Evolutionary conservation across 257 asterid genomes (phyloP).

Genomic region (Solanum phureja): DNA sequence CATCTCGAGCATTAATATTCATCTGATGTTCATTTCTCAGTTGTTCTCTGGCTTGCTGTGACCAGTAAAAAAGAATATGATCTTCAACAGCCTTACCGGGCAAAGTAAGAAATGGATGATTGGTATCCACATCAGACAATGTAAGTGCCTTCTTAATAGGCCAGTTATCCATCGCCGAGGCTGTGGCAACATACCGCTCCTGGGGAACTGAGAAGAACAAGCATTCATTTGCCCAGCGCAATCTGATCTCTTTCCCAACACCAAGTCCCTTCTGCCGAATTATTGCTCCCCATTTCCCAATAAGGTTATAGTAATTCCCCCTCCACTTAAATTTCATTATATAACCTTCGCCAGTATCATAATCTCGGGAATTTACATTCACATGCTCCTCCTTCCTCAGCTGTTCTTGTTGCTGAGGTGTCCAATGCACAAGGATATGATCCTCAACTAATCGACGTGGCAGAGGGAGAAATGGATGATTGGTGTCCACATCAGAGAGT

Average conservation of each 20-base stretch:
- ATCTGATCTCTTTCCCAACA: constrained; percentile 61
- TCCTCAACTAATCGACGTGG: constrained; percentile 76
- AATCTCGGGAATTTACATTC: constrained; percentile 57
- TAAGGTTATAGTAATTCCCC: constrained; percentile 63
- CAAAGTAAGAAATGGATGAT: constrained; percentile 79
- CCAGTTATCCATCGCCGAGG: constrained; percentile 58
- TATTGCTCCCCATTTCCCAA: constrained; percentile 74
- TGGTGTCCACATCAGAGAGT: constrained; percentile 67
- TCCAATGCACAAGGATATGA: constrained; percentile 66
- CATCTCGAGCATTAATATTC: constrained; percentile 63
- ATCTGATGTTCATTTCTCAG: constrained; percentile 60
- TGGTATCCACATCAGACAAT: constrained; percentile 72
- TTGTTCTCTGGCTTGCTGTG: constrained; percentile 57
- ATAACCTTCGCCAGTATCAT: constrained; percentile 60
- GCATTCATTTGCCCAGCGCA: constrained; percentile 60
- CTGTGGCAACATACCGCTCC: constrained; percentile 31
- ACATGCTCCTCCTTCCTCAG: constrained; percentile 70
- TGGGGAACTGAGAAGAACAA: constrained; percentile 70
- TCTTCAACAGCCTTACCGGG: constrained; percentile 84
- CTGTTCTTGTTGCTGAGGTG: constrained; percentile 53
- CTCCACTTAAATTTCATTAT: constrained; percentile 71
- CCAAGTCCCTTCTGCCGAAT: constrained; percentile 66
- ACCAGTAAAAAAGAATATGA: constrained; percentile 61
- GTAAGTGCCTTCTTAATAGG: constrained; percentile 75
- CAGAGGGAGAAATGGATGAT: constrained; percentile 76